These are phyloP conservation scores for Dipteronia sinensis DNA, from an alignment of 345 rosid genomes.

Conservation along the genomic window DNA sequence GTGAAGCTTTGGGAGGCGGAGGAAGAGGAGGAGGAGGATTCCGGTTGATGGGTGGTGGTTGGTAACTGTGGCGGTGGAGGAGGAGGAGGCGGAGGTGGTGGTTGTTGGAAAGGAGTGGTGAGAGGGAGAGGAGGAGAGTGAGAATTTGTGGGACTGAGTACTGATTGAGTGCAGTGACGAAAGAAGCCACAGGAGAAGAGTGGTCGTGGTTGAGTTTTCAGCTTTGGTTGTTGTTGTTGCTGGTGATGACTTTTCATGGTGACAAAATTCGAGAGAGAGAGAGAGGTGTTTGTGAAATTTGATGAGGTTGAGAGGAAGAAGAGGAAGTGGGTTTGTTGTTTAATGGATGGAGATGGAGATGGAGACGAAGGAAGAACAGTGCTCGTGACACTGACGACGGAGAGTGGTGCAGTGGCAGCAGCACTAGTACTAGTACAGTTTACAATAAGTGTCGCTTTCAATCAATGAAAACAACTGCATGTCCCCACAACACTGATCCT, in stretches of 20 bases:
- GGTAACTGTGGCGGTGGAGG: conserved; percentile 36
- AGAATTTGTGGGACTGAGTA: conserved; percentile 55
- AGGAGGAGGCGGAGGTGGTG: conserved; percentile 17
- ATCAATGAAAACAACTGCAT: background rate
- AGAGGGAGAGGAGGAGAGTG: conserved; percentile 43
- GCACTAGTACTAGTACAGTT: background rate
- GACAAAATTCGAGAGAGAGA: background rate
- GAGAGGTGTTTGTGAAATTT: background rate
- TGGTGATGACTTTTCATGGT: conserved; percentile 46
- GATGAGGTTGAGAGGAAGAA: background rate
- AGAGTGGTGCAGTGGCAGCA: background rate
- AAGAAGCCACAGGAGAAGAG: conserved; percentile 86
- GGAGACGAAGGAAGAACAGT: background rate
- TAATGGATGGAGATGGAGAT: background rate
- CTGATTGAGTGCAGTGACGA: conserved; percentile 72
- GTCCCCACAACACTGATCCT: conserved; percentile 12
- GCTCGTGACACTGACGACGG: conserved; percentile 10
- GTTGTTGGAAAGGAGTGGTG: conserved; percentile 25
- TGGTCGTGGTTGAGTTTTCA: conserved; percentile 67
- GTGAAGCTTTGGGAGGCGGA: conserved; percentile 90
- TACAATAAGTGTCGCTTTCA: background rate
- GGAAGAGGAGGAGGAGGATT: conserved; percentile 74
- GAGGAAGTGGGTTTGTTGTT: background rate
- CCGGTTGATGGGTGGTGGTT: conserved; percentile 26
- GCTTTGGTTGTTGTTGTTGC: conserved; percentile 55